phyloP scores from a whole-genome alignment of 2,329 filamentous ascomycete species.

The Arthrobotrys conoides region DNA sequence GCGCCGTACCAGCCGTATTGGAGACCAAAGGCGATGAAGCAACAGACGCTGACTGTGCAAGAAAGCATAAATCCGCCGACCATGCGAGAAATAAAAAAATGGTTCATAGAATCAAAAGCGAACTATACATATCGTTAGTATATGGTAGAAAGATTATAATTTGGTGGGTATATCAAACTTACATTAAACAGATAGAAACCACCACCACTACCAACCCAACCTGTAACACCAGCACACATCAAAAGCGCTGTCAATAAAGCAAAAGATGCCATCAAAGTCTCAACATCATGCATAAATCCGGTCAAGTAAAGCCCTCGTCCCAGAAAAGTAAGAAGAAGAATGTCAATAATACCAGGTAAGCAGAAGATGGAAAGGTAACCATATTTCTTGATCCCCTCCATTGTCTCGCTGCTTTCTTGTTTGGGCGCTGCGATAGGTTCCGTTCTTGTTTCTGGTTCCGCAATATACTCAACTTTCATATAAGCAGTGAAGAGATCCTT shows the following conservation, averaged over 20 bases:
- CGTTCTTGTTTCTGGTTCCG: conserved; percentile 46
- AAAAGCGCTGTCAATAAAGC: conserved; percentile 74
- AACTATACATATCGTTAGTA: conserved; percentile 62
- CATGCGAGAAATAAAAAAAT: conserved; percentile 68
- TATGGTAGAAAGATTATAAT: conserved; percentile 66
- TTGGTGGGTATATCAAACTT: conserved; percentile 40
- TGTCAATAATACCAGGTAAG: conserved; percentile 75
- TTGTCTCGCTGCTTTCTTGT: conserved; percentile 23
- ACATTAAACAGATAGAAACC: conserved; percentile 73
- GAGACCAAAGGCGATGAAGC: conserved; percentile 71
- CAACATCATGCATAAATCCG: conserved; percentile 70
- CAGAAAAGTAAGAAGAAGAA: conserved; percentile 73
- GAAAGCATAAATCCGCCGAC: conserved; percentile 70
- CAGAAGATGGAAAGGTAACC: conserved; percentile 76
- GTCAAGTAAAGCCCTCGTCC: conserved; percentile 76
- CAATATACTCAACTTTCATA: conserved; percentile 64
- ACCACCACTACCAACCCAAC: conserved; percentile 76
- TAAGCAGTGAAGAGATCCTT: conserved; percentile 67
- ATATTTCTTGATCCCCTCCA: conserved; percentile 69
- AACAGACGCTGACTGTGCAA: conserved; percentile 67
- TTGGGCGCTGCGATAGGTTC: conserved; percentile 19
- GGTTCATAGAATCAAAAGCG: conserved; percentile 68
- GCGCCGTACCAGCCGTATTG: conserved; percentile 69
- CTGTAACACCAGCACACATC: conserved; percentile 74
- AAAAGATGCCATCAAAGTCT: conserved; percentile 72